These are phyloP conservation scores for Hippophae gyantsensis DNA, from an alignment of 306 rosid genomes.

Conservation along the genomic window DNA sequence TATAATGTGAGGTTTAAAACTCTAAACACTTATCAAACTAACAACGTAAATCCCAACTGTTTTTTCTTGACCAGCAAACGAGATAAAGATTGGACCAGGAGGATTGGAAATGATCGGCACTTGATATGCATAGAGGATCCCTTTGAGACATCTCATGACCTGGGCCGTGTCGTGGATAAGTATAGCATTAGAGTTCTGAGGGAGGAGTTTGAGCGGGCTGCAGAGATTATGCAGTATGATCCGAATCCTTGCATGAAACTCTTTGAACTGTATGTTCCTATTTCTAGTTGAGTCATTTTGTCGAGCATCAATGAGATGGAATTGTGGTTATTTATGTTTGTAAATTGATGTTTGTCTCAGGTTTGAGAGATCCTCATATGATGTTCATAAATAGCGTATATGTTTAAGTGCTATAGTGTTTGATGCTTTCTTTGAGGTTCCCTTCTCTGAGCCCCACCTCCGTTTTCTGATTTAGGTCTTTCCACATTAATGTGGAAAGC, in stretches of 20 bases:
- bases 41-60: slow-evolving; percentile 1
- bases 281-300: slow-evolving; percentile 27
- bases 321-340: slow-evolving; percentile 22
- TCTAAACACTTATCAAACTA: too few relatives aligned
- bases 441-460: too few relatives aligned
- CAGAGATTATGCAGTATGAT: slow-evolving; percentile 66
- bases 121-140: slow-evolving; percentile 98
- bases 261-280: slow-evolving; percentile 59
- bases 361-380: slow-evolving; percentile 9
- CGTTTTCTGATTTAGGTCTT: too few relatives aligned
- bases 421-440: too few relatives aligned
- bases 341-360: slow-evolving; percentile 1
- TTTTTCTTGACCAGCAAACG: slow-evolving; percentile 49
- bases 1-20: too few relatives aligned
- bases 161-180: slow-evolving; percentile 93
- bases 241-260: slow-evolving; percentile 75
- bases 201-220: slow-evolving; percentile 96
- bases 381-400: slow-evolving; percentile 19
- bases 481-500: too few relatives aligned
- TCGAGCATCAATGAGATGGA: slow-evolving; percentile 10
- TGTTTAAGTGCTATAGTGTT: too few relatives aligned
- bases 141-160: slow-evolving; percentile 81
- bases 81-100: slow-evolving; percentile 90
- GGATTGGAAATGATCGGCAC: slow-evolving; percentile 88
- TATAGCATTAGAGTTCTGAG: slow-evolving; percentile 76